Base-by-base conservation (phyloP, 768 basidiomycete genomes). In the Austroboletus eburneus region DNA sequence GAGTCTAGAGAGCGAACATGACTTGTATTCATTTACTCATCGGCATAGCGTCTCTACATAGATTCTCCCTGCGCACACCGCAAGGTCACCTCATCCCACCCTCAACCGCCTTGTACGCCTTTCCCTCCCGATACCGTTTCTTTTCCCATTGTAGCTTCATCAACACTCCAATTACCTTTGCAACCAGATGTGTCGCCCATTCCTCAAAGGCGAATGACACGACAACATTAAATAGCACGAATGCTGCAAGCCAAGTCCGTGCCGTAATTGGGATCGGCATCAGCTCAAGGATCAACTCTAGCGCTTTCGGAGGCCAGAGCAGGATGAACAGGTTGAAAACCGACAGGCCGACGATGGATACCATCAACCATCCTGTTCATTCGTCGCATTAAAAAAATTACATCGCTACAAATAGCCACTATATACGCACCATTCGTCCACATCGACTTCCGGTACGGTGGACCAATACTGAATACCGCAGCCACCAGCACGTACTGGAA, bases 401-500 rank as follows among this genome's bases (percentile, higher is more conserved):
- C 7, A 32, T 33, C 43, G 46, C 30, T 41, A 32, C 29, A 2
- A 45, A 32, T 1, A 41, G 32, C 29, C 13, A 20, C 6, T 17
- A 43, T n/a, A 43, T 36, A 62, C 81, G 46, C 61, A 94, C 94
- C 81, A 61, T 99, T 99, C 14, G 93, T 90, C 81, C 87, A 92
- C 77, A 98, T 89, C 21, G 92, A 78, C 66, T 90, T 87, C 41
- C 96, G 81, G 66, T 95, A 99, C 4, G 96, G 96, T 3, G 94
- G 94, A 0, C 96, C 96, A 55, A 98, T 96, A 63, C 91, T 95
- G 71, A 98, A 99, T 1, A 98, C 92, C 0, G 86, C 95, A 12
- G 95, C 96, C 8, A 96, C 90, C 40, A 98, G 73, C 59, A 98
- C 91, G 66, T 99, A 99, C 69, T 99, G 96, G 81, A 98, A 98